Conservation (phyloP, 2,329 filamentous ascomycete species). For the Cladophialophora carrionii region DNA sequence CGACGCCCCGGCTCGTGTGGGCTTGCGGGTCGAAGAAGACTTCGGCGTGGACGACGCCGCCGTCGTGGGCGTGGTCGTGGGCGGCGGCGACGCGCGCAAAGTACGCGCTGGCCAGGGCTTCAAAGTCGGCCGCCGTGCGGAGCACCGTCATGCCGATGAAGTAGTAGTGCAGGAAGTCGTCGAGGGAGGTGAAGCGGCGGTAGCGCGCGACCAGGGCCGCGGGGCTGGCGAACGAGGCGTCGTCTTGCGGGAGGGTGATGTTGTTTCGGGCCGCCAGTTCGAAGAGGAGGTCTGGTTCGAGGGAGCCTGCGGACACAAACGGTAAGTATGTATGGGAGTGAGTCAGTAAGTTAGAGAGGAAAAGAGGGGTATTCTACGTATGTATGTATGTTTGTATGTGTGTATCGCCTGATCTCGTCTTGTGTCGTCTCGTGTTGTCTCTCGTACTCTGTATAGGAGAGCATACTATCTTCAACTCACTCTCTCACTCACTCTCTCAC, state of each 20-base stretch:
- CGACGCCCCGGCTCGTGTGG: slow-evolving; percentile 67
- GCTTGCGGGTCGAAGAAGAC: slow-evolving; percentile 82
- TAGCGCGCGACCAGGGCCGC: slow-evolving; percentile 66
- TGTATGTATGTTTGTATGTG: background rate
- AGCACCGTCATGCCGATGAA: slow-evolving; percentile 76
- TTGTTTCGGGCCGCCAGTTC: slow-evolving; percentile 67
- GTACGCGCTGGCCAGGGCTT: slow-evolving; percentile 72
- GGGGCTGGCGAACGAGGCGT: slow-evolving; percentile 66
- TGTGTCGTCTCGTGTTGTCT: no score
- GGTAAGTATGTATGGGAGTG: background rate
- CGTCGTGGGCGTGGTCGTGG: slow-evolving; percentile 64
- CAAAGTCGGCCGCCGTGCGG: slow-evolving; percentile 67
- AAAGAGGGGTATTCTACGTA: background rate
- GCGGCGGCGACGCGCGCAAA: no score
- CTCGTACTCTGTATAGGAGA: no score
- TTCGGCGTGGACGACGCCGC: slow-evolving; percentile 73
- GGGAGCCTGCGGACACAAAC: slow-evolving; percentile 49
- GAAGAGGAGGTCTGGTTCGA: slow-evolving; percentile 72
- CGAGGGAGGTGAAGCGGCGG: slow-evolving; percentile 67
- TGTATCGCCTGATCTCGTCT: no score
- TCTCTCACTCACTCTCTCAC: no score
- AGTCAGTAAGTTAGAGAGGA: background rate
- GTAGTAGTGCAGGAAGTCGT: slow-evolving; percentile 77
- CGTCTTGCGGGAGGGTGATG: slow-evolving; percentile 62
- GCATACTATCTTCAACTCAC: no score